Percentiles rank a stretch among this genome's conserved stretches.
Conservation (phyloP, 176 grass and related monocot genomes). For the Carex littledalei region DNA sequence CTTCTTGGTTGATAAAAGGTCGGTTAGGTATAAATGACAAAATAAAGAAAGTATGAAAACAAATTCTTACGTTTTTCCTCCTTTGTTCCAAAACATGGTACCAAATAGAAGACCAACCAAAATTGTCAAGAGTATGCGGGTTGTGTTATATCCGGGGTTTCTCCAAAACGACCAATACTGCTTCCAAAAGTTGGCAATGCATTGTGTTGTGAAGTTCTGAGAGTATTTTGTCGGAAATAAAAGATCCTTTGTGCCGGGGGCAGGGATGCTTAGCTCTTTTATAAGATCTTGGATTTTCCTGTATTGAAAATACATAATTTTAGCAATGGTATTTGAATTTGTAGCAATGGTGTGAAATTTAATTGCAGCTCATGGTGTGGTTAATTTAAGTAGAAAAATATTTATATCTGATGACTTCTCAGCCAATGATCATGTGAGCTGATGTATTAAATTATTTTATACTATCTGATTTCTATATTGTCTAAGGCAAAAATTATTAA, state of each 20-base stretch:
- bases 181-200: slow-evolving; percentile 68
- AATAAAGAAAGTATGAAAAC: background rate
- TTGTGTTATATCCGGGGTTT: slow-evolving; percentile 79
- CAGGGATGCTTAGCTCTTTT: slow-evolving; percentile 60
- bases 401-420: background rate
- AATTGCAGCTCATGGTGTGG: background rate
- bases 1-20: background rate
- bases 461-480: background rate
- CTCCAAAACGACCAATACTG: slow-evolving; percentile 85
- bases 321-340: background rate
- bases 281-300: slow-evolving; percentile 58
- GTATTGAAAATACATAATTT: slow-evolving; percentile 11
- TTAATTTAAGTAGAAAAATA: background rate
- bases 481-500: slow-evolving; percentile 9
- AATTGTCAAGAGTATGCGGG: slow-evolving; percentile 65
- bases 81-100: slow-evolving; percentile 80
- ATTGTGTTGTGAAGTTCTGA: slow-evolving; percentile 60
- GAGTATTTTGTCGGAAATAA: slow-evolving; percentile 79
- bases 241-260: slow-evolving; percentile 44
- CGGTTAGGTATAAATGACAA: background rate
- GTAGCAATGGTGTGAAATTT: background rate
- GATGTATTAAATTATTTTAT: background rate
- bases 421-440: background rate
- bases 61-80: slow-evolving; percentile 48
- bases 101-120: slow-evolving; percentile 74